Base-by-base conservation (phyloP, 2,329 filamentous ascomycete genomes). In the Cladosporium sp. region DNA sequence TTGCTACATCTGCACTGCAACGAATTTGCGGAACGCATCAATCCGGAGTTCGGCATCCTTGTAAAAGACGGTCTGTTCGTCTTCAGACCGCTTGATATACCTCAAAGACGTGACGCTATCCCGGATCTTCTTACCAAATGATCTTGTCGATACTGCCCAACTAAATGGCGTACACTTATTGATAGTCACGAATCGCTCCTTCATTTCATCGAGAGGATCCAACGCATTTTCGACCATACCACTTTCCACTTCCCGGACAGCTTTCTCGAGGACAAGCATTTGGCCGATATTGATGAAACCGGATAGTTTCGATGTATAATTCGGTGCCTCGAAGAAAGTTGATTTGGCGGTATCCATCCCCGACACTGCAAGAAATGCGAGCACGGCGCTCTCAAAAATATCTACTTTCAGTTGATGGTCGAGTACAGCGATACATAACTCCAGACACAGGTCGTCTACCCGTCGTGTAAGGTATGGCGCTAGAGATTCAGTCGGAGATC, bases 221-320 rank as follows among this genome's bases (percentile, higher is more conserved):
- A 44, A 20, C 19, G 32, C 22, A 18, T 44, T 30, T 34, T 44
- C 27, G 9, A 36, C 27, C 12, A 22, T n/a, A 9, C 17, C 42
- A 13, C 27, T 36, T 19, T 44, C 42, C n/a, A 32, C 27, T 19
- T 15, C 27, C 9, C 15, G n/a, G 12, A 61, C 36, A 4, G 52
- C 52, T 22, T 55, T 45, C 50, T 58, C 36, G 2, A 59, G 22
- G 4, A 60, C 53, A 20, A 61, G 58, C 50, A 60, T 56, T 36
- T 61, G 43, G 2, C 52, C 52, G 2, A 61, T 56, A 47, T 60
- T 61, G 34, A 59, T 57, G 18, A 56, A 59, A 20, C 51, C 57
- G 9, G 54, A 60, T 3, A 60, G 55, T n/a, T 41, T 32, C 11
- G 54, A 43, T 22, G 51, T 57, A 48, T 56, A 59, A 24, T 30